A percentile compares a stretch with the other conserved stretches of the same genome.
Conservation (phyloP, 805 yeast genomes). For the Lipomyces yamadae region DNA sequence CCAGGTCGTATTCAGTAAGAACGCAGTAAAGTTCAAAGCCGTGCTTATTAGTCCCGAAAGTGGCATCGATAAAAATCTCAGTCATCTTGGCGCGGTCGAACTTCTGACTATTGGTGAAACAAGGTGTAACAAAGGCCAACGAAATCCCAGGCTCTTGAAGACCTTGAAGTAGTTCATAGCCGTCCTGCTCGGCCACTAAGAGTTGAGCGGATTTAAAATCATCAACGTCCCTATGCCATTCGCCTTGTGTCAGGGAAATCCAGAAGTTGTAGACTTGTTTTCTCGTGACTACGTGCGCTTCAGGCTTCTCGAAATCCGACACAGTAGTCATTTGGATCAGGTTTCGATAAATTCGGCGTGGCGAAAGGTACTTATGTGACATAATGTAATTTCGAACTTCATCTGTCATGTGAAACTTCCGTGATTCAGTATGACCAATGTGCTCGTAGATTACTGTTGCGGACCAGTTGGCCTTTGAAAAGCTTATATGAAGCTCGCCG, state of each 20-base stretch:
- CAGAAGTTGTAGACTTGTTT: neutral
- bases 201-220: constrained; percentile 1
- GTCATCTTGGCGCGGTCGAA: no score
- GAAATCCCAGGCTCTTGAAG: neutral
- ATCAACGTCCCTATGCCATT: constrained; percentile 1
- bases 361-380: neutral
- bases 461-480: neutral
- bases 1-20: no score
- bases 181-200: neutral
- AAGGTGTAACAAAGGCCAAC: no score
- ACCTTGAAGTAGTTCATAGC: neutral
- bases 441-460: neutral
- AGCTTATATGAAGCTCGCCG: neutral
- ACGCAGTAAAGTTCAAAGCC: no score
- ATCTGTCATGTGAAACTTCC: neutral
- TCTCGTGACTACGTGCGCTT: neutral
- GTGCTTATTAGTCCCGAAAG: no score
- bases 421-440: neutral
- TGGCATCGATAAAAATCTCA: neutral
- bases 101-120: no score
- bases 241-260: neutral
- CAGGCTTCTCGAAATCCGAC: neutral
- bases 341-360: neutral
- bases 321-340: neutral
- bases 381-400: neutral